Percentiles rank a stretch among this genome's conserved stretches.
Evolutionary conservation across 2,329 filamentous ascomycete species (phyloP).

Genomic region (Thelonectria discophora): DNA sequence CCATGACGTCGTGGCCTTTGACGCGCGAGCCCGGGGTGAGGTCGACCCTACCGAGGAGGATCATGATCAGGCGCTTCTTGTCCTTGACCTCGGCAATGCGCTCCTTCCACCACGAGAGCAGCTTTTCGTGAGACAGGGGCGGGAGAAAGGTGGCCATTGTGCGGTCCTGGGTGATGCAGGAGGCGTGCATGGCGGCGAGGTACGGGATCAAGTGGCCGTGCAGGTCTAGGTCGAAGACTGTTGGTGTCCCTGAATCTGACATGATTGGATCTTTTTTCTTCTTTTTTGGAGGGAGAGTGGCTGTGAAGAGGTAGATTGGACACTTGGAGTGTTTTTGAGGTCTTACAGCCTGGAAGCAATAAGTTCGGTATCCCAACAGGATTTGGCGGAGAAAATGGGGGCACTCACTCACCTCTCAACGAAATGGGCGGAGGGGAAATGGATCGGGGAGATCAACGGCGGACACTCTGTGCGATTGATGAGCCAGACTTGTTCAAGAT

Average conservation of each 20-base stretch:
- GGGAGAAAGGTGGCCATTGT: slow-evolving; percentile 67
- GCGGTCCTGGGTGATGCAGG: slow-evolving; percentile 66
- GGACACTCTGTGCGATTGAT: neutral
- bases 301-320: no score
- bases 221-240: slow-evolving; percentile 54
- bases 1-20: slow-evolving; percentile 59
- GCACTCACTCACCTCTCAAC: neutral
- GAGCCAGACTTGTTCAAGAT: neutral
- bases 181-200: slow-evolving; percentile 65
- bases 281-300: neutral
- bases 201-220: slow-evolving; percentile 64
- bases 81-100: slow-evolving; percentile 57
- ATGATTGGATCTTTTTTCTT: slow-evolving; percentile 31
- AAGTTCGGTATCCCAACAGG: neutral
- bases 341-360: neutral
- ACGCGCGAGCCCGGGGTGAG: slow-evolving; percentile 44
- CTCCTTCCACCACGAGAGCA: slow-evolving; percentile 66
- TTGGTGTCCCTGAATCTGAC: slow-evolving; percentile 48
- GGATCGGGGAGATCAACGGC: neutral
- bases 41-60: slow-evolving; percentile 55
- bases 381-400: neutral
- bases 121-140: slow-evolving; percentile 64
- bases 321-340: no score
- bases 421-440: neutral
- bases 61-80: slow-evolving; percentile 60